A percentile compares a stretch with the other conserved stretches of the same genome.
Conservation (phyloP, 73 alveolate genomes). For the Tetrahymena thermophila region DNA sequence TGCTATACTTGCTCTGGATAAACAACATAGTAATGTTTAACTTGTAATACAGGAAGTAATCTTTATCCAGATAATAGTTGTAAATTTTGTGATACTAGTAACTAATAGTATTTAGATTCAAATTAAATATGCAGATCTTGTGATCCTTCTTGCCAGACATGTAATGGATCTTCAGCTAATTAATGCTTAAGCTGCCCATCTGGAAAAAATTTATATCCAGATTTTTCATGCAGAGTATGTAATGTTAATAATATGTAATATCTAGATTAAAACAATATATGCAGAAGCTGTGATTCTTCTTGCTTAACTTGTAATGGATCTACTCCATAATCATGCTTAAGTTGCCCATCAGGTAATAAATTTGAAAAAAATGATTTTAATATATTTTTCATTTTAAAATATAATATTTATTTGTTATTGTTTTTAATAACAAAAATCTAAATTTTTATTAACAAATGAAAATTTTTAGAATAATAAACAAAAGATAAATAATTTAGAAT, state of each 20-base stretch:
- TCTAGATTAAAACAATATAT: neutral
- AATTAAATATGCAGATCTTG: neutral
- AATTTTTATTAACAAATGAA: too few species aligned
- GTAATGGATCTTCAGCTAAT: neutral
- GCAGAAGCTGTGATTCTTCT: neutral
- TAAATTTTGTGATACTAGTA: neutral
- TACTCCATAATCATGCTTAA: neutral
- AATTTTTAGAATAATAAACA: too few species aligned
- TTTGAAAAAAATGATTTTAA: too few species aligned
- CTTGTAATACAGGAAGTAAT: neutral
- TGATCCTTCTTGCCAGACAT: neutral
- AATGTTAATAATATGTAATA: neutral
- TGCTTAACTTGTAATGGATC: neutral
- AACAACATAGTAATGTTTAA: neutral
- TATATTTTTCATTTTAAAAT: too few species aligned
- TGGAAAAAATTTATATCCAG: neutral
- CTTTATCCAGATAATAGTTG: neutral
- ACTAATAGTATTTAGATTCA: neutral
- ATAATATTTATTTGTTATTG: too few species aligned
- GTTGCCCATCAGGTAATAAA: neutral
- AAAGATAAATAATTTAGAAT: too few species aligned
- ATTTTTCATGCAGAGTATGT: neutral
- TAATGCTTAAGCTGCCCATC: neutral
- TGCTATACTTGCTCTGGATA: neutral
- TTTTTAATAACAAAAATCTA: too few species aligned